phyloP scores from a whole-genome alignment of 2,329 filamentous ascomycete genomes.

The Beauveria asiatica region DNA sequence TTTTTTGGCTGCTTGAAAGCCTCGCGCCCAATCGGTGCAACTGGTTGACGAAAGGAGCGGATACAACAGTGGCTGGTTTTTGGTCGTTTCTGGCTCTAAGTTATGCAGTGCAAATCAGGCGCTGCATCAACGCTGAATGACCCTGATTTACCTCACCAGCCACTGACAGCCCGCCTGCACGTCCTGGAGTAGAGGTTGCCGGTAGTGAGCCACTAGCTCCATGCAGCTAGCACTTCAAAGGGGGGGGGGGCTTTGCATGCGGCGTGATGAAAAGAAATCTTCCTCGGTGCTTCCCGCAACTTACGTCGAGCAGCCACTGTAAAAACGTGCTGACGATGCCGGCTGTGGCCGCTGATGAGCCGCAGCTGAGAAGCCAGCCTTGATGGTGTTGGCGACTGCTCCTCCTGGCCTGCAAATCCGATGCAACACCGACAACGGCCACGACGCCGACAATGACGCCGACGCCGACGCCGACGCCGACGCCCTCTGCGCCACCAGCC shows the following conservation, averaged over 20 bases:
- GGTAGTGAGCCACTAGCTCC: slow-evolving; percentile 1
- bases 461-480: background rate
- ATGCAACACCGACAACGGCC: background rate
- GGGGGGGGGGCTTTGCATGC: background rate
- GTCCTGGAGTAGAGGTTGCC: background rate
- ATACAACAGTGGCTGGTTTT: background rate
- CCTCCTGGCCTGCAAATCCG: background rate
- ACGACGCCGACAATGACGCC: background rate
- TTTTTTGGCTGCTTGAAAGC: background rate
- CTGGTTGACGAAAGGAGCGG: background rate
- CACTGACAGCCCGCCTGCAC: no score
- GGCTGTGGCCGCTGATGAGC: background rate
- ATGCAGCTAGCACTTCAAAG: background rate
- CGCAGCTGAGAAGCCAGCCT: background rate
- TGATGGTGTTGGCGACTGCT: background rate
- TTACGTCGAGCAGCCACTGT: background rate
- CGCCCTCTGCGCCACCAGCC: background rate
- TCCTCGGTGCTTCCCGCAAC: background rate
- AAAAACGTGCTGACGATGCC: background rate
- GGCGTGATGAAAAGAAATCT: background rate
- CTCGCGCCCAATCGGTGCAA: background rate
- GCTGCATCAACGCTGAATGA: background rate
- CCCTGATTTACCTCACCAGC: no score
- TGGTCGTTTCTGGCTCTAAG: no score
- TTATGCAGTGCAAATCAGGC: no score